Base-by-base conservation (phyloP, 768 basidiomycete species). In the Cystobasidium onofrii region DNA sequence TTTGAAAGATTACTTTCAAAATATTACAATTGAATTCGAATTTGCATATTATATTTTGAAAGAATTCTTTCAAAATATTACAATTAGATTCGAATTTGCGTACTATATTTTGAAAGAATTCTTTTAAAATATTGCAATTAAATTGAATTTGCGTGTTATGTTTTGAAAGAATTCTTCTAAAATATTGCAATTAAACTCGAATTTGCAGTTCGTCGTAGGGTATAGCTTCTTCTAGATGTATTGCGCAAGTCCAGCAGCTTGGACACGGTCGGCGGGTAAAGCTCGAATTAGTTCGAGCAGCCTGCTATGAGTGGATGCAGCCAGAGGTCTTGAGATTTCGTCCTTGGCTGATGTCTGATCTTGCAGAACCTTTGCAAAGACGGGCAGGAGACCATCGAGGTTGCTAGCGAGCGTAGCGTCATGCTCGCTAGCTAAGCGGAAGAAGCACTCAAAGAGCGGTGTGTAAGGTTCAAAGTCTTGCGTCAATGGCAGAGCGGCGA, bases 361-460 rank as follows among this genome's bases (percentile, higher is more conserved):
- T 78, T 92, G 88, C 64, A 98, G 85, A 43, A 94, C 91, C 79
- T 87, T 84, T 23, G 85, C 86, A 78, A 97, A 96, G 44, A 92
- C 88, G 15, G 83, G 82, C 39, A 98, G 85, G 27, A 99, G 83
- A 65, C 85, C 84, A 79, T 95, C 91, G 79, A 97, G 84, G 83
- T 88, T 86, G 1, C 88, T 87, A 46, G 86, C 84, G 41, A 97
- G 85, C 0, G 96, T 95, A 83, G 1, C 25, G 9, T 44, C 52
- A 1, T 54, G 0, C 44, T 23, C n/a, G 1, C 63, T 0, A 0
- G 41, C 1, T 15, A 65, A n/a, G 10, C 13, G 44, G 36, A 71
- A 52, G 64, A 33, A 55, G 25, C 25, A n/a, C 57, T 74, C 60
- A 41, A 76, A 74, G 25, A 77, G 69, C 29, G 54, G 63, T 52